phyloP scores from a whole-genome alignment of 768 basidiomycete species.

The Hericium rajendrae region DNA sequence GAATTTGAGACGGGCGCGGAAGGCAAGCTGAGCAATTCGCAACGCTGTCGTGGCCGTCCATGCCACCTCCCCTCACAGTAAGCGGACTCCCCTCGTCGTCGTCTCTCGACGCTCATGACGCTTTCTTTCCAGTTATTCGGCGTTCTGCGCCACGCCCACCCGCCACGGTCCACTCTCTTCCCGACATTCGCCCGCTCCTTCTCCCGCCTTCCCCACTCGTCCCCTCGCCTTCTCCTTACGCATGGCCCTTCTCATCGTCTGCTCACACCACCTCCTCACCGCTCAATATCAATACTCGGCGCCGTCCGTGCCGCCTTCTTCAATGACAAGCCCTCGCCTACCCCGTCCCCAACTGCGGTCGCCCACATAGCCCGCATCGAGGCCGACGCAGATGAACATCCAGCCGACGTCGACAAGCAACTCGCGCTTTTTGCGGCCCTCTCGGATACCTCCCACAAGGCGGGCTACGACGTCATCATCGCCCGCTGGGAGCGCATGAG shows the following conservation, averaged over 20 bases:
- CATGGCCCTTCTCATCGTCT: neutral
- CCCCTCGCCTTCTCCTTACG: conserved; percentile 4
- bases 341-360: conserved; percentile 54
- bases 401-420: conserved; percentile 61
- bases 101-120: conserved; percentile 9
- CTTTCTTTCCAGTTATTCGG: conserved; percentile 26
- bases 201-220: conserved; percentile 5
- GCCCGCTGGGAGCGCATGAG: conserved; percentile 77
- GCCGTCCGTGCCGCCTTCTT: conserved; percentile 1
- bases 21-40: neutral
- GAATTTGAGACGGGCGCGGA: neutral
- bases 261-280: neutral
- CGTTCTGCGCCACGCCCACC: conserved; percentile 23
- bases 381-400: conserved; percentile 66
- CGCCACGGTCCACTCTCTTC: conserved; percentile 23
- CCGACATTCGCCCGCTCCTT: conserved; percentile 17
- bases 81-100: conserved; percentile 12
- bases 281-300: conserved; percentile 2
- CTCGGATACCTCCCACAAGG: conserved; percentile 49
- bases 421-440: conserved; percentile 61
- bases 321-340: conserved; percentile 4
- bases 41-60: neutral
- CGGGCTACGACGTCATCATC: conserved; percentile 64
- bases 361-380: conserved; percentile 67
- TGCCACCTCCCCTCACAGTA: neutral